Conservation (phyloP, 1,284 basidiomycete species). For the Pseudozyma flocculosa region DNA sequence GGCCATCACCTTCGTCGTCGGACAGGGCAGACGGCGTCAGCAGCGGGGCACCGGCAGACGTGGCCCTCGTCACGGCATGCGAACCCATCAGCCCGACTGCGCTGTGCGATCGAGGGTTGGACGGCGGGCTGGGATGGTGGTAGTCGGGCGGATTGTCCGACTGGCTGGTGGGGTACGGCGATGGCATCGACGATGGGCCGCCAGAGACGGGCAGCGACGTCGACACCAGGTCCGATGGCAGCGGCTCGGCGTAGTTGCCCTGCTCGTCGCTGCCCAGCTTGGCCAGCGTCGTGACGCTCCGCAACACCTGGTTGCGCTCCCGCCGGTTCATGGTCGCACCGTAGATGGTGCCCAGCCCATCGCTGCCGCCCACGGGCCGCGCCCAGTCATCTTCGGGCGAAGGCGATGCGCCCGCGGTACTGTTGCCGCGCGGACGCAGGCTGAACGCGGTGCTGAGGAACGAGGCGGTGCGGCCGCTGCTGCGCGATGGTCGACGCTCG, state of each 20-base stretch:
- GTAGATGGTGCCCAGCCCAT: conserved; percentile 29
- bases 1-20: too few relatives aligned
- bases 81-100: not conserved
- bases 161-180: not conserved
- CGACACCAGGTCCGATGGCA: not conserved
- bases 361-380: conserved; percentile 29
- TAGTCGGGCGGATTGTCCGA: conserved; percentile 17
- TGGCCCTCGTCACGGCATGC: too few relatives aligned
- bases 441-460: conserved; percentile 13
- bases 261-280: conserved; percentile 17
- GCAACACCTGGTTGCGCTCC: conserved; percentile 28
- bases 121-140: conserved; percentile 3
- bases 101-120: conserved; percentile 6
- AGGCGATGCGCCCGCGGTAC: conserved; percentile 2
- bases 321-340: conserved; percentile 11
- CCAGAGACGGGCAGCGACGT: too few relatives aligned
- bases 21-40: too few relatives aligned
- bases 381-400: conserved; percentile 15
- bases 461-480: not conserved
- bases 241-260: conserved; percentile 1
- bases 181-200: too few relatives aligned
- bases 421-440: conserved; percentile 13
- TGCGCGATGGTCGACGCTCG: not conserved
- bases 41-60: too few relatives aligned
- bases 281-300: conserved; percentile 27